phyloP scores from a whole-genome alignment of 208 protist genomes.

The Herpetomonas tarakana region DNA sequence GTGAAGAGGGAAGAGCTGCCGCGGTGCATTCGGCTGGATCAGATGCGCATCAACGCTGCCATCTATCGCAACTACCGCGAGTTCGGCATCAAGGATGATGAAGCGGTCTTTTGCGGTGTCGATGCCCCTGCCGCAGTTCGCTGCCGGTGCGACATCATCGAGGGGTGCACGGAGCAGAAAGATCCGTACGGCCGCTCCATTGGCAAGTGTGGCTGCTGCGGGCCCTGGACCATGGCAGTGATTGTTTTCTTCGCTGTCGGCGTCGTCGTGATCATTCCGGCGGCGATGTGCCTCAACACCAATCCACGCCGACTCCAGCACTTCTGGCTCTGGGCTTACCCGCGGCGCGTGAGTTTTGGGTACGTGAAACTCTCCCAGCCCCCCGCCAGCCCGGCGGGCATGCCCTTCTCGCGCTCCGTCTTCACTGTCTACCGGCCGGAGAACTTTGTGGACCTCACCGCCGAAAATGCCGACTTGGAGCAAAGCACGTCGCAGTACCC shows the following conservation, averaged over 20 bases:
- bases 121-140: neutral
- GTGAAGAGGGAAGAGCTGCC: too few species aligned
- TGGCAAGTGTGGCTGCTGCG: neutral
- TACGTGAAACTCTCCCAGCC: neutral
- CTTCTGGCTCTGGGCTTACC: too few species aligned
- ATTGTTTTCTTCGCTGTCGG: neutral
- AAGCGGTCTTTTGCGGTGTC: too few species aligned
- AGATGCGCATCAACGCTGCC: too few species aligned
- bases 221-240: neutral
- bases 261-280: neutral
- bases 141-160: neutral
- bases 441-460: neutral
- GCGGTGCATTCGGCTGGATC: too few species aligned
- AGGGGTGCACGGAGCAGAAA: neutral
- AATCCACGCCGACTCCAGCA: too few species aligned
- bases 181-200: neutral
- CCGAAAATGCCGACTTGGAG: neutral
- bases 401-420: neutral
- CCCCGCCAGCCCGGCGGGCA: too few species aligned
- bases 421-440: neutral
- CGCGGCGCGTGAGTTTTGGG: too few species aligned
- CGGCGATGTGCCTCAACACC: too few species aligned
- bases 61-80: too few species aligned
- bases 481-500: too few species aligned
- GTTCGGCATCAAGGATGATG: too few species aligned